phyloP scores from a whole-genome alignment of 257 asterid species.

The Solanum appendiculatum region DNA sequence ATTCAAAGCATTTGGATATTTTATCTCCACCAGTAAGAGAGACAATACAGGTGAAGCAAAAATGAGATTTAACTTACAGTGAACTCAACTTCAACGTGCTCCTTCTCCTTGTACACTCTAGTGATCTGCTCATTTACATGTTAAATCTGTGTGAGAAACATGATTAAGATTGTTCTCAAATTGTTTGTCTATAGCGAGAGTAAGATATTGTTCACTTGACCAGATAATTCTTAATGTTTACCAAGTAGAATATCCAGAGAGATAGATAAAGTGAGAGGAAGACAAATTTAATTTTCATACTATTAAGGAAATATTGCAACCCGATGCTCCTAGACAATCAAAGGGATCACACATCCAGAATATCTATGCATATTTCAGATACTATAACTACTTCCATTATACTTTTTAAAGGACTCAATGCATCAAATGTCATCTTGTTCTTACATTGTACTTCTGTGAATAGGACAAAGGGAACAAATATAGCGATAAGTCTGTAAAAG shows the following conservation, averaged over 20 bases:
- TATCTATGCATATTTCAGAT: neutral
- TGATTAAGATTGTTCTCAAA: neutral
- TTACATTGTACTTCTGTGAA: neutral
- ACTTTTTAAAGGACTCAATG: neutral
- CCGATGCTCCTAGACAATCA: neutral
- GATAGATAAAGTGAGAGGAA: neutral
- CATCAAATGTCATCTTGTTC: neutral
- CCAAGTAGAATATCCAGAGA: neutral
- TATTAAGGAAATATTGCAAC: neutral
- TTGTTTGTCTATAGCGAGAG: neutral
- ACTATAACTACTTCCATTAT: neutral
- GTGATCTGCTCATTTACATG: slow-evolving; percentile 43
- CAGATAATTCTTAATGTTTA: neutral
- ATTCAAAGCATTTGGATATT: neutral
- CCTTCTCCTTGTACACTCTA: slow-evolving; percentile 83
- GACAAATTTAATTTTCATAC: neutral
- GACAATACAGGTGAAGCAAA: neutral
- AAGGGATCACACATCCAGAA: neutral
- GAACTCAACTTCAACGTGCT: slow-evolving; percentile 84
- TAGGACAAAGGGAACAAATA: neutral
- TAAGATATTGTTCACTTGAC: neutral
- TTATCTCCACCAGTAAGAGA: neutral
- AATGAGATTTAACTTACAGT: slow-evolving; percentile 33
- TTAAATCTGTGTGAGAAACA: neutral
- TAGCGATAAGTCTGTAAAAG: neutral